Evolutionary conservation across 2,329 filamentous ascomycete genomes (phyloP).

Genomic region (Colletotrichum cereale): DNA sequence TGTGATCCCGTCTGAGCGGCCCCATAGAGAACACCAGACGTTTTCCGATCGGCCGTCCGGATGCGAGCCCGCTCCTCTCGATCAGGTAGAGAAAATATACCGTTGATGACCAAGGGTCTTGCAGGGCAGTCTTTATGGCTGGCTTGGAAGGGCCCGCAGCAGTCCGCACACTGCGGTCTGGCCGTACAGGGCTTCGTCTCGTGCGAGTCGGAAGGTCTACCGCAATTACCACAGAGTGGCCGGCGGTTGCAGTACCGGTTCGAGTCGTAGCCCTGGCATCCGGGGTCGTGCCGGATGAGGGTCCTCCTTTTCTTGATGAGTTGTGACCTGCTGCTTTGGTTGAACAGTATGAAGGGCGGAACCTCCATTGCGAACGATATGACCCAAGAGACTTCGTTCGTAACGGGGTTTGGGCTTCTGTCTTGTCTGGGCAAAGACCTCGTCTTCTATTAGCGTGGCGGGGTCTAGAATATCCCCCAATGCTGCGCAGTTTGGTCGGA

Average conservation of each 20-base stretch:
- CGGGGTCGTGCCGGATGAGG: neutral
- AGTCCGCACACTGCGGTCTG: neutral
- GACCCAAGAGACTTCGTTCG: conserved; percentile 2
- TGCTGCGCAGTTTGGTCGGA: neutral
- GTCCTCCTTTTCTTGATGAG: conserved; percentile 4
- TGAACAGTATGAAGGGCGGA: neutral
- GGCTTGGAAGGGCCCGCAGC: neutral
- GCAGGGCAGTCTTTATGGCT: neutral
- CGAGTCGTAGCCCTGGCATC: conserved; percentile 8
- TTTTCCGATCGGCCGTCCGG: neutral
- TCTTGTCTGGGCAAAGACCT: conserved; percentile 7
- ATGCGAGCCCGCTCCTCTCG: neutral
- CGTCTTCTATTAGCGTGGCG: neutral
- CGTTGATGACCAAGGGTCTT: neutral
- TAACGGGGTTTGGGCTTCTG: conserved; percentile 3
- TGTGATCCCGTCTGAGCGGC: neutral
- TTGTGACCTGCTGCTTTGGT: conserved; percentile 1
- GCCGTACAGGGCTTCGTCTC: neutral
- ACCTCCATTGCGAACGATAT: neutral
- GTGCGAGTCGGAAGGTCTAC: conserved; percentile 6
- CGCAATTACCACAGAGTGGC: neutral
- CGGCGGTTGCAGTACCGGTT: neutral
- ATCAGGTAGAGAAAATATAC: neutral
- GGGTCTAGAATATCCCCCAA: neutral
- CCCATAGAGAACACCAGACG: neutral